Conservation (phyloP, 768 basidiomycete species). For the Russula brevipes region DNA sequence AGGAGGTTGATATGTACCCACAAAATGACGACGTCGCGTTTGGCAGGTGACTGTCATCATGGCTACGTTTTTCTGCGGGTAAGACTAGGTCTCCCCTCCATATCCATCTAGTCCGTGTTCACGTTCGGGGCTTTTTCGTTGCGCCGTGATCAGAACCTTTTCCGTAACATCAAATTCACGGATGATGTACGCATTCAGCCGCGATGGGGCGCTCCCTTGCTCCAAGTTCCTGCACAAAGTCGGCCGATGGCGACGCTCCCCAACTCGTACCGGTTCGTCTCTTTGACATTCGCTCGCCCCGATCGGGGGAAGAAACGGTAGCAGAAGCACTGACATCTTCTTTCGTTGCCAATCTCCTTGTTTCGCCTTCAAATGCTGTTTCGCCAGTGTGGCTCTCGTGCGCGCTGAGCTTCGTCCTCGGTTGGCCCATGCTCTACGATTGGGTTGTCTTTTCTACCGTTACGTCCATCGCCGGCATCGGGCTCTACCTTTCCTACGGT, state of each 20-base stretch:
- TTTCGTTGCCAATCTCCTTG: neutral
- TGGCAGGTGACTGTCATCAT: constrained; percentile 59
- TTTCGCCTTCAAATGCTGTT: neutral
- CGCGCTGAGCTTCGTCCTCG: constrained; percentile 68
- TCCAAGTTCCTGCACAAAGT: constrained; percentile 64
- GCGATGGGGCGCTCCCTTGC: constrained; percentile 69
- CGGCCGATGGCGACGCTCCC: constrained; percentile 51
- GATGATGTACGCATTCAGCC: constrained; percentile 79
- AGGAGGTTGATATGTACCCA: neutral
- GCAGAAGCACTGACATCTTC: neutral
- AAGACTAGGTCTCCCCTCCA: constrained; percentile 17
- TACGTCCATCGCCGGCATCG: constrained; percentile 63
- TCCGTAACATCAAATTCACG: constrained; percentile 73
- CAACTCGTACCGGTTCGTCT: constrained; percentile 57
- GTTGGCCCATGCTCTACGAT: constrained; percentile 66
- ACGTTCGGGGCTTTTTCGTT: neutral
- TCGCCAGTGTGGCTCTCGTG: constrained; percentile 70
- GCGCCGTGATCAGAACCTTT: constrained; percentile 47
- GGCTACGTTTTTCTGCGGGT: constrained; percentile 73
- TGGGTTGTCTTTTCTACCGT: constrained; percentile 59
- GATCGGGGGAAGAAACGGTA: neutral
- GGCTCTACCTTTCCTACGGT: constrained; percentile 73
- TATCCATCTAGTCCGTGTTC: neutral
- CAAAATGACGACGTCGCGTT: neutral
- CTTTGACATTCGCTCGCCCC: neutral